Evolutionary conservation across 75 land plant genomes (phyloP).

Genomic region (Pinus albicaulis): DNA sequence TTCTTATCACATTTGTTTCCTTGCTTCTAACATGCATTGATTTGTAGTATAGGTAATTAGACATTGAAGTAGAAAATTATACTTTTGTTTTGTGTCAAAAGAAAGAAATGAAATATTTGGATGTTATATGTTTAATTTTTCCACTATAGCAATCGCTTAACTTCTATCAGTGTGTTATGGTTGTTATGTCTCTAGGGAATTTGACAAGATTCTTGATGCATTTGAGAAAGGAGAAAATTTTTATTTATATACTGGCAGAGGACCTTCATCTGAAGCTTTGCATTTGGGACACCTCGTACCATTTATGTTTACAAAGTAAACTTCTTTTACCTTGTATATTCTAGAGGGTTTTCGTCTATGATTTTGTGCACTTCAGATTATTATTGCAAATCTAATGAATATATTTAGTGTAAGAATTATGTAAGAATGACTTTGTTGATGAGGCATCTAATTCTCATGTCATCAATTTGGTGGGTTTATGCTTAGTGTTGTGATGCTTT

Average conservation of each 20-base stretch:
- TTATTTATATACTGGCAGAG: slow-evolving; percentile 93
- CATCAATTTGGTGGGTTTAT: too few species aligned
- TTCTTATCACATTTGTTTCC: neutral
- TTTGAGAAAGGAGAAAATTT: slow-evolving; percentile 93
- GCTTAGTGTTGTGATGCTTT: too few species aligned
- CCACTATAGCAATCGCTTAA: neutral
- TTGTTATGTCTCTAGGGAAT: slow-evolving; percentile 50
- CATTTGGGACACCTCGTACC: slow-evolving; percentile 97
- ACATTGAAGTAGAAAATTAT: neutral
- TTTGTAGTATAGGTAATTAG: neutral
- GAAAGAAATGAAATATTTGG: neutral
- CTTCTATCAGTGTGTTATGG: neutral
- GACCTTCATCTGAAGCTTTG: slow-evolving; percentile 94
- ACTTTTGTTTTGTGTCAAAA: neutral
- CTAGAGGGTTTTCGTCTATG: neutral
- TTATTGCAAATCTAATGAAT: neutral
- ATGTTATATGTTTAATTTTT: neutral
- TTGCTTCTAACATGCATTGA: neutral
- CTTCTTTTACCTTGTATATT: neutral
- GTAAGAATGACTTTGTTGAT: too few species aligned
- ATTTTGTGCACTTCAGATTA: neutral
- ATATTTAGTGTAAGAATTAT: too few species aligned
- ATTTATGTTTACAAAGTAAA: slow-evolving; percentile 97
- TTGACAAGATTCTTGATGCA: slow-evolving; percentile 82
- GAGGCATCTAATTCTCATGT: too few species aligned